Evolutionary conservation across 371 early-diverging fungal species (phyloP), one percentile per base, ranked within the genome.

Genomic region (Catenaria anguillulae): DNA sequence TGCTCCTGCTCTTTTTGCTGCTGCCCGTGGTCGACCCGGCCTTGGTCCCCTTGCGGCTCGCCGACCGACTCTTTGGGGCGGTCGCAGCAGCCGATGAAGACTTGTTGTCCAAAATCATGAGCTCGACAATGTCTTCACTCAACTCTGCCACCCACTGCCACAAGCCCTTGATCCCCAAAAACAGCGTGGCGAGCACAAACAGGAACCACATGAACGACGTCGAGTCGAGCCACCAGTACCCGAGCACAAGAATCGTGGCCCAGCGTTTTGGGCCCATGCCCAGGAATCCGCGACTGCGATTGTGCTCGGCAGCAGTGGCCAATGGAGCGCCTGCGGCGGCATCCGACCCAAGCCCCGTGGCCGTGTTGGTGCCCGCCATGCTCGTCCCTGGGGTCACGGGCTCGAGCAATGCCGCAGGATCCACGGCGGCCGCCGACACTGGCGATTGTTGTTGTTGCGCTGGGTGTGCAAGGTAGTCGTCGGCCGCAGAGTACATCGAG

Each of bases 131-230:
- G 8, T 50, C 52, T 31, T 50, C 52, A 8, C 29, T 29, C 29
- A 50, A 31, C 52, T 50, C 52, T 17, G 52, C 52, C 1, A 50
- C 52, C 52, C 52, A 50, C 31, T 10, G 29, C 52, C 52, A 50
- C 29, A 50, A 4, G 21, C 52, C 52, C 4, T 29, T 24, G 29
- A 50, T 24, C 29, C 52, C 52, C 21, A 50, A 31, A 0, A 50
- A 15, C 52, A 29, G 8, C 29, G 52, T 50, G 31, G 15, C 52
- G 29, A 31, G 29, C 3, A 50, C 31, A 29, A 50, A 50, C 31
- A 29, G 29, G 29, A 50, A 19, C 52, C 52, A 50, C 52, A 50
- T 2, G 17, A 50, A 50, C 52, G 29, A 15, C 5, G 52, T 50
- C 52, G 52, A 29, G 29, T 50, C 52, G 5, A 50, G 24, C 52